Percentiles rank a stretch among this genome's conserved stretches.
These are phyloP conservation scores for Coriaria nepalensis DNA, from an alignment of 306 rosid species.

Conservation along the genomic window DNA sequence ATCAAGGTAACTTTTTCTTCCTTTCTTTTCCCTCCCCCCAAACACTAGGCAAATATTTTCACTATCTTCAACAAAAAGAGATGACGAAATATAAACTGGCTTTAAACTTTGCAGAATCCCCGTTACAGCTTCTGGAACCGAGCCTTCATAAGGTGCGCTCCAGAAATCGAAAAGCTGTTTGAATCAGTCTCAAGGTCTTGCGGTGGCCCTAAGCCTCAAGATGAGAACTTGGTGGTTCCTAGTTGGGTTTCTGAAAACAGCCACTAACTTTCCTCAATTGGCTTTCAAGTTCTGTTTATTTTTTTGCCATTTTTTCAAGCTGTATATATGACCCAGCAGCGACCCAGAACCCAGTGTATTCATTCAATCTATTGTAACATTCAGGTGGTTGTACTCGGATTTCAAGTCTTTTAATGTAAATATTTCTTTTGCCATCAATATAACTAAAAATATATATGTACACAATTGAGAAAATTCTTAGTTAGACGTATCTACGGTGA, in stretches of 20 bases:
- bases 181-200: constrained; percentile 98
- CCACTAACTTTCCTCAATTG: constrained; percentile 19
- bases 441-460: too few relatives aligned
- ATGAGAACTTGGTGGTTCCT: constrained; percentile 62
- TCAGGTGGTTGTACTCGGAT: too few relatives aligned
- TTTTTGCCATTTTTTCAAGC: too few relatives aligned
- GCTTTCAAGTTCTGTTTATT: background rate
- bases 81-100: too few relatives aligned
- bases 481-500: too few relatives aligned
- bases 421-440: too few relatives aligned
- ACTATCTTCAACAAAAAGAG: background rate
- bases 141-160: constrained; percentile 87
- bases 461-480: too few relatives aligned
- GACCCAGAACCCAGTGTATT: too few relatives aligned
- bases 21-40: background rate
- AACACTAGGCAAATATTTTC: too few relatives aligned
- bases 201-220: constrained; percentile 89
- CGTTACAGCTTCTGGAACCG: constrained; percentile 92
- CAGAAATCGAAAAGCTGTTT: constrained; percentile 86
- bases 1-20: constrained; percentile 45
- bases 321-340: too few relatives aligned
- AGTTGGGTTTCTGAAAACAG: constrained; percentile 67
- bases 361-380: too few relatives aligned
- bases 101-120: constrained; percentile 46
- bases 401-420: too few relatives aligned